Base-by-base conservation (phyloP, 768 basidiomycete genomes). In the Auriscalpium vulgare region DNA sequence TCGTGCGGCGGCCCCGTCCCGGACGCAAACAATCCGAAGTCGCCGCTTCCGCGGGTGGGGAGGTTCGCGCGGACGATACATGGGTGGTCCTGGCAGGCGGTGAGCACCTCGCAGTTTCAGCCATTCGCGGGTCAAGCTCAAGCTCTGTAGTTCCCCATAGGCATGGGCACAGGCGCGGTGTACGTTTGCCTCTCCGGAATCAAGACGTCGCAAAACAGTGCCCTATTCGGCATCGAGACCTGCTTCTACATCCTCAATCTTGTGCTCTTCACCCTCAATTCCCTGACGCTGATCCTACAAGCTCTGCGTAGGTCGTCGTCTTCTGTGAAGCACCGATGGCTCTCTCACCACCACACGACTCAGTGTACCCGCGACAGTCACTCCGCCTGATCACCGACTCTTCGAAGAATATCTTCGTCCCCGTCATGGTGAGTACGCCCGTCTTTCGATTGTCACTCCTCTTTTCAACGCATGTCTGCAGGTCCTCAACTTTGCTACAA, bases 31-130 rank as follows among this genome's bases (percentile, higher is more conserved):
- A 29, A 29, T 4, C 29, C 4, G 29, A 29, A 29, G 29, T 29
- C 29, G 17, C 3, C 37, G 3, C 10, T 43, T 13, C 59, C 53
- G 10, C 55, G 37, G 16, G 55, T 72, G 47, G 70, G 69, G 56
- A 47, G 65, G 10, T 60, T 77, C 21, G 74, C 73, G 14, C 65
- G 74, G 35, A 69, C 76, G n/a, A 75, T 78, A 46, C 76, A 78
- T 64, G 75, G 76, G 47, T 78, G 76, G 76, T 70, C 74, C 43
- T 78, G 77, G 76, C 76, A 78, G 64, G 75, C 75, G 53, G 76
- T 78, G 61, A 37, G 75, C 69, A 13, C 40, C 21, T 17, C 40
- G 14, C 17, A 13, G 17, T 43, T 10, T 43, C 45, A 29, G 17
- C 29, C 37, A 38, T 37, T 17, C 8, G 9, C 36, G n/a, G 34